These are phyloP conservation scores for Rhizopus delemar DNA, from an alignment of 371 early-diverging fungal species.

Conservation along the genomic window DNA sequence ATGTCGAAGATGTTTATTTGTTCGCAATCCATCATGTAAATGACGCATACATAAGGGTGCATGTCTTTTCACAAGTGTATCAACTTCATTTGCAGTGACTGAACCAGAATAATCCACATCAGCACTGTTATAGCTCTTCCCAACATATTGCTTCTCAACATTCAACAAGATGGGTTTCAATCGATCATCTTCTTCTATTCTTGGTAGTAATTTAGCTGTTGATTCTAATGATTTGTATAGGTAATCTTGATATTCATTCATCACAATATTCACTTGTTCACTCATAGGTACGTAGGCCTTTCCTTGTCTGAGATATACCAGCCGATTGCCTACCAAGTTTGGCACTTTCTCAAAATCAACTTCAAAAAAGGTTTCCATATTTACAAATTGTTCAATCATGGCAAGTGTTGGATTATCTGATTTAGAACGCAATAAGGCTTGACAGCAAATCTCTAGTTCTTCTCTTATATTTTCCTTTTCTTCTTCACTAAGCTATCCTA, in stretches of 20 bases:
- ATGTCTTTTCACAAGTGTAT: slow-evolving; percentile 55
- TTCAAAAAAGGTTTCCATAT: slow-evolving; percentile 55
- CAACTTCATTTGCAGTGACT: slow-evolving; percentile 67
- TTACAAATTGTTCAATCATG: slow-evolving; percentile 25
- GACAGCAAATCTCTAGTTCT: slow-evolving; percentile 15
- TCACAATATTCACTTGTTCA: slow-evolving; percentile 74
- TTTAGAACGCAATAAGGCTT: background rate
- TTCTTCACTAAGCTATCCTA: slow-evolving; percentile 16
- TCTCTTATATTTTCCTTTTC: slow-evolving; percentile 21
- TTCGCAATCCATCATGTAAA: slow-evolving; percentile 69
- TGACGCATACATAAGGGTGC: slow-evolving; percentile 95
- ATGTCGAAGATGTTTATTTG: slow-evolving; percentile 84
- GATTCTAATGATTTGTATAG: slow-evolving; percentile 34
- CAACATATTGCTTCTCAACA: slow-evolving; percentile 82
- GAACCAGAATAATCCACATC: slow-evolving; percentile 49
- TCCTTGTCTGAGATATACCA: slow-evolving; percentile 76
- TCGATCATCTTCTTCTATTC: slow-evolving; percentile 93
- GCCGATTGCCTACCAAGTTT: slow-evolving; percentile 71
- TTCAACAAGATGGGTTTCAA: slow-evolving; percentile 84
- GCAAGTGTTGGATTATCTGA: background rate
- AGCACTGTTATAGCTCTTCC: slow-evolving; percentile 55
- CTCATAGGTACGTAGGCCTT: slow-evolving; percentile 82
- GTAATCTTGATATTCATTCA: slow-evolving; percentile 73
- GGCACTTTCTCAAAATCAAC: slow-evolving; percentile 86
- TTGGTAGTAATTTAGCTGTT: slow-evolving; percentile 74